phyloP scores from a whole-genome alignment of 129 eudicot species.

The Scalesia atractyloides region DNA sequence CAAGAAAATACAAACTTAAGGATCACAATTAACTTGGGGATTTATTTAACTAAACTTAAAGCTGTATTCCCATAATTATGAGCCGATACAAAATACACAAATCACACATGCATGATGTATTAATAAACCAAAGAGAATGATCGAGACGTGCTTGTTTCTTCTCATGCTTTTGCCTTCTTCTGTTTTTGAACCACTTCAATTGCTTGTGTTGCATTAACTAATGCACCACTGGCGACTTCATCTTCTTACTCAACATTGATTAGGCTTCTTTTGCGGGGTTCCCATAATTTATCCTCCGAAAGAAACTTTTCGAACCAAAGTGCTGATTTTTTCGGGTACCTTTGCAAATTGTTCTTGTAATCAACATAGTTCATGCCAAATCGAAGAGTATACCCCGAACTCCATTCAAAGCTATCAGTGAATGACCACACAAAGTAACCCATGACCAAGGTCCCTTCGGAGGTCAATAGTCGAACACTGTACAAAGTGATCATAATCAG shows the following conservation, averaged over 20 bases:
- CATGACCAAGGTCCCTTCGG: slow-evolving; percentile 12
- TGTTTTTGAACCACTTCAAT: slow-evolving; percentile 15
- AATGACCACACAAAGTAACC: slow-evolving; percentile 61
- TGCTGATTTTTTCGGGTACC: slow-evolving; percentile 59
- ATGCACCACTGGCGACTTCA: not conserved
- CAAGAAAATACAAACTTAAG: not conserved
- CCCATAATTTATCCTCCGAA: not conserved
- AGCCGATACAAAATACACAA: not conserved
- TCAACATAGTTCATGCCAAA: slow-evolving; percentile 57
- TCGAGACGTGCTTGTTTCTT: not conserved
- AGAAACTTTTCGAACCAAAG: slow-evolving; percentile 49
- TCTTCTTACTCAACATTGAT: not conserved
- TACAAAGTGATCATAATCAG: too few relatives aligned
- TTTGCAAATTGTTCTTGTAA: slow-evolving; percentile 31
- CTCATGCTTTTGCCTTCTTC: slow-evolving; percentile 20
- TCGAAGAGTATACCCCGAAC: slow-evolving; percentile 39
- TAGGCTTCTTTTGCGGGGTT: slow-evolving; percentile 5
- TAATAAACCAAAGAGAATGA: not conserved
- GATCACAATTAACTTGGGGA: not conserved
- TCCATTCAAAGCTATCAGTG: slow-evolving; percentile 62
- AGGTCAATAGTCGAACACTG: slow-evolving; percentile 14
- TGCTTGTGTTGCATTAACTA: not conserved
- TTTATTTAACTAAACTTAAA: not conserved
- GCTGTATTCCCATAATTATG: not conserved
- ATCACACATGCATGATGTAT: not conserved